Evolutionary conservation across 352 stramenopile genomes (phyloP), one percentile per base, ranked within the genome.

Genomic region (Pythium vanterpoolii): DNA sequence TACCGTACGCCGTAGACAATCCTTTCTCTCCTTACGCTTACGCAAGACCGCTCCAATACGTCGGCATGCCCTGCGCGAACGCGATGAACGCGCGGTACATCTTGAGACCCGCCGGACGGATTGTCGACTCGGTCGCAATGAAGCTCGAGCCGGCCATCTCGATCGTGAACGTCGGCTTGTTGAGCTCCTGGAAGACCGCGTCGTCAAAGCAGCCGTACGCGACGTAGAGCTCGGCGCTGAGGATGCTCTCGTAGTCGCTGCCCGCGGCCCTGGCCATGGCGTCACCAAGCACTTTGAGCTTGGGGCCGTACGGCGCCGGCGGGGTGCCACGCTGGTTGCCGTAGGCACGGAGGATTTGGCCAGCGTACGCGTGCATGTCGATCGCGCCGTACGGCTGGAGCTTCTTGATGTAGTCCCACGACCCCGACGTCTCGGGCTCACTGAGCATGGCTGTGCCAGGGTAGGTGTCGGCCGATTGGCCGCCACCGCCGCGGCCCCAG

Each of bases 191-290:
- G 49, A 74, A 74, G 30, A 74, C 44, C 26, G 58, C 61, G 52
- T 74, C 66, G n/a, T 52, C 34, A 46, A 74, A 74, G 33, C 46
- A 60, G 40, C 66, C 66, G 50, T 71, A 74, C 14, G 57, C 56
- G 33, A 66, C 38, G 57, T 74, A 71, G 8, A 74, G 47, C 13
- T 64, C 48, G 13, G 27, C 49, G 23, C 31, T 52, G 4, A 47
- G 28, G 10, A 62, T 38, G 40, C 55, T 60, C 31, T 21, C n/a
- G 49, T 74, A 74, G 3, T 31, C 27, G 26, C 43, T 63, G 50
- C 42, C 56, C 1, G 53, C 42, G 45, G 30, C 58, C 46, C 28
- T 61, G 30, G 62, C 33, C 34, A 50, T 55, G n/a, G 49, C 44
- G 43, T 62, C 43, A 21, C 61, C 66, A 18, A 73, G 58, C 19